A percentile compares a stretch with the other conserved stretches of the same genome.
Evolutionary conservation across 495 filamentous ascomycete genomes (phyloP).

Genomic region (Chaetomidium leptoderma): DNA sequence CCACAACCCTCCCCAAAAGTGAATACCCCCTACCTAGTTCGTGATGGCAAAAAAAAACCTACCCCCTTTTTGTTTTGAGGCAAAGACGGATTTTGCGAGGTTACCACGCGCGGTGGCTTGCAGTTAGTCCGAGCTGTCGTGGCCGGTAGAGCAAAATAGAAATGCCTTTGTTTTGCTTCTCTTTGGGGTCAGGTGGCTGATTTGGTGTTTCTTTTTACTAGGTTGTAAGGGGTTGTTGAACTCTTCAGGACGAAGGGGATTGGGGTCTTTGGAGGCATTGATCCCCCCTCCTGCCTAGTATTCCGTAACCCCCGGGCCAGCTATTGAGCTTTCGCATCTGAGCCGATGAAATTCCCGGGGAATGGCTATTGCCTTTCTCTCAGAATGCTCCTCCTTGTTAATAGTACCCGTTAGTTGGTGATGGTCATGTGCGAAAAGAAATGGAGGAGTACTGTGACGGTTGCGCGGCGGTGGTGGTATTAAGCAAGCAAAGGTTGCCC

Average conservation of each 20-base stretch:
- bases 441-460: too few species aligned
- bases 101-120: conserved; percentile 2
- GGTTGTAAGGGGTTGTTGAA: conserved; percentile 16
- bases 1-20: conserved; percentile 61
- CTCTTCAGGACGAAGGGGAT: neutral
- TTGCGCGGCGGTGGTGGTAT: too few species aligned
- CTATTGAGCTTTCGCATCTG: too few species aligned
- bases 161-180: conserved; percentile 15
- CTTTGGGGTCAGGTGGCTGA: conserved; percentile 22
- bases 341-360: too few species aligned
- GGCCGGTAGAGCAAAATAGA: conserved; percentile 36
- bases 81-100: conserved; percentile 2
- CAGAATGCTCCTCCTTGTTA: too few species aligned
- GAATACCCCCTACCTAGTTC: conserved; percentile 27
- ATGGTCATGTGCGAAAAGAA: too few species aligned
- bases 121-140: conserved; percentile 13
- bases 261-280: too few species aligned
- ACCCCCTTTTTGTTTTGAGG: neutral
- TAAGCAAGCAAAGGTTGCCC: too few species aligned
- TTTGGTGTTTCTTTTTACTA: conserved; percentile 15
- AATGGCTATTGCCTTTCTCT: too few species aligned
- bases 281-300: too few species aligned
- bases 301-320: too few species aligned
- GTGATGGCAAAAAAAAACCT: conserved; percentile 9
- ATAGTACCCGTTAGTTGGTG: too few species aligned